Conservation (phyloP, 1,139 yeast genomes). For the Geotrichum restrictum region DNA sequence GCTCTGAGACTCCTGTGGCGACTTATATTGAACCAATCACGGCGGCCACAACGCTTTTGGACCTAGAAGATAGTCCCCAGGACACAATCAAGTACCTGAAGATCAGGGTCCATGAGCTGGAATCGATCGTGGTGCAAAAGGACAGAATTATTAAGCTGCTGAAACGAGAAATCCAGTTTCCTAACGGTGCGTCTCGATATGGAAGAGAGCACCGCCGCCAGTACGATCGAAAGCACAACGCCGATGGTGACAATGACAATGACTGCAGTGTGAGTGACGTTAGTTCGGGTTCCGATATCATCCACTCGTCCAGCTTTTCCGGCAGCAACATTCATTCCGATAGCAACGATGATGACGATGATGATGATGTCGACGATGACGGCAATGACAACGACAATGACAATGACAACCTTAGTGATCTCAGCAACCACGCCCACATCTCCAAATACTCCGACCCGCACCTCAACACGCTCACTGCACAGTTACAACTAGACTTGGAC, state of each 20-base stretch:
- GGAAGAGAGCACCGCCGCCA: too few relatives aligned
- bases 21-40: not conserved
- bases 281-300: too few relatives aligned
- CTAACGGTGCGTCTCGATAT: too few relatives aligned
- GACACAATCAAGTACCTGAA: conserved; percentile 1
- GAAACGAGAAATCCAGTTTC: conserved; percentile 7
- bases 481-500: not conserved
- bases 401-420: not conserved
- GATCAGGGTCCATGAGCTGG: conserved; percentile 14
- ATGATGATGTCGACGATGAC: too few relatives aligned
- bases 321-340: too few relatives aligned
- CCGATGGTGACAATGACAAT: too few relatives aligned
- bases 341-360: too few relatives aligned
- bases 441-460: not conserved
- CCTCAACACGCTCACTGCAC: not conserved
- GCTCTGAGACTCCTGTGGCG: not conserved
- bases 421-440: not conserved
- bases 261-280: too few relatives aligned
- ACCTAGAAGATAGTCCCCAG: not conserved
- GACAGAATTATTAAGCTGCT: conserved; percentile 7
- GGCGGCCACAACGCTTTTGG: not conserved
- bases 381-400: too few relatives aligned
- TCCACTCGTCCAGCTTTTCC: too few relatives aligned
- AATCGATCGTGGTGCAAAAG: conserved; percentile 14
- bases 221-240: too few relatives aligned